Conservation (phyloP, 2,329 filamentous ascomycete genomes). For the Neofusicoccum cordaticola region DNA sequence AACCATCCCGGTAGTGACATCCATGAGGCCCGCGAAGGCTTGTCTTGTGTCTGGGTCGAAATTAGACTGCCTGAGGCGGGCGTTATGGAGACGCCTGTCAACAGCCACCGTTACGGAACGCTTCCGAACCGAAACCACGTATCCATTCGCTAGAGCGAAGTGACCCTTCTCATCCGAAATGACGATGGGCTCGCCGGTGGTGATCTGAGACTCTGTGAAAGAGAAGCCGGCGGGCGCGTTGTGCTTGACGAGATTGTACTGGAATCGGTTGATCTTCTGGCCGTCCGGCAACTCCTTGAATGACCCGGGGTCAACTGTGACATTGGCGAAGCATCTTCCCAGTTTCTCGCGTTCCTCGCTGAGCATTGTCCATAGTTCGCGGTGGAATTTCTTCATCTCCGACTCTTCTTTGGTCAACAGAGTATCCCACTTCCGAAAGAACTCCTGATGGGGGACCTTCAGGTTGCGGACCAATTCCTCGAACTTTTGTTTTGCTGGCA, state of each 20-base stretch:
- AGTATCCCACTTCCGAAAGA: conserved; percentile 93
- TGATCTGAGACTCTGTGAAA: conserved; percentile 87
- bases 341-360: conserved; percentile 84
- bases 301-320: conserved; percentile 78
- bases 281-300: conserved; percentile 65
- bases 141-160: conserved; percentile 91
- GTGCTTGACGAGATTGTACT: conserved; percentile 79
- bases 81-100: conserved; percentile 84
- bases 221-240: conserved; percentile 63
- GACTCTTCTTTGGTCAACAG: conserved; percentile 92
- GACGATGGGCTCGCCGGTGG: conserved; percentile 87
- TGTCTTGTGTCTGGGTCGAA: conserved; percentile 80
- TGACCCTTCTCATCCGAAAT: conserved; percentile 93
- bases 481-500: conserved; percentile 77
- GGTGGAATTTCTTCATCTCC: conserved; percentile 78
- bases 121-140: conserved; percentile 73
- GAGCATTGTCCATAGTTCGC: conserved; percentile 95
- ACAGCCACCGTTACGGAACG: conserved; percentile 82
- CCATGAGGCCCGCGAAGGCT: conserved; percentile 87
- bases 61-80: conserved; percentile 68
- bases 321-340: conserved; percentile 84
- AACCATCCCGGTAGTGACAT: conserved; percentile 52
- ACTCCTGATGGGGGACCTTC: conserved; percentile 70
- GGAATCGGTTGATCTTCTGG: conserved; percentile 86
- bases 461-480: conserved; percentile 76